Percentiles rank a stretch among this genome's conserved stretches.
phyloP scores from a whole-genome alignment of 768 basidiomycete species.

The Pulveroboletus sp. region DNA sequence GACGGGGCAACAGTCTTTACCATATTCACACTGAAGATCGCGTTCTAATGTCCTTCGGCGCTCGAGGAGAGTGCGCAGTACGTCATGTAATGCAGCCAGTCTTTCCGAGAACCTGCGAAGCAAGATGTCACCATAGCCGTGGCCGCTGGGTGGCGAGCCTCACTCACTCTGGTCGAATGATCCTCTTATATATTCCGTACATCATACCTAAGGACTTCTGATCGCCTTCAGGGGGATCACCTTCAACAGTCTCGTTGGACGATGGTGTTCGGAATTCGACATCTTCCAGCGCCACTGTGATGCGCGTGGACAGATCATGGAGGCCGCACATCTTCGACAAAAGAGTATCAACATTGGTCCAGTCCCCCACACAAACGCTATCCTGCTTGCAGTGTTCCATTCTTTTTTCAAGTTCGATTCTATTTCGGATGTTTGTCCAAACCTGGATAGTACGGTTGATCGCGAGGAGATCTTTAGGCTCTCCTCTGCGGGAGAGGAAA shows the following conservation, averaged over 20 bases:
- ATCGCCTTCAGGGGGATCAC: slow-evolving; percentile 11
- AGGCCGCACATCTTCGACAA: slow-evolving; percentile 51
- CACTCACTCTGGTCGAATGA: slow-evolving; percentile 62
- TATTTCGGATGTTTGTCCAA: slow-evolving; percentile 51
- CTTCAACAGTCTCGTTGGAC: slow-evolving; percentile 23
- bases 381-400: slow-evolving; percentile 40
- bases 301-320: slow-evolving; percentile 48
- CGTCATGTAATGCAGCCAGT: slow-evolving; percentile 45
- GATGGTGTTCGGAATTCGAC: slow-evolving; percentile 18
- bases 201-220: slow-evolving; percentile 19
- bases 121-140: neutral
- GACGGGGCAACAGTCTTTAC: slow-evolving; percentile 32
- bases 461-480: slow-evolving; percentile 57
- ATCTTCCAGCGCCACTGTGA: slow-evolving; percentile 44
- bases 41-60: slow-evolving; percentile 50
- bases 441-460: slow-evolving; percentile 57
- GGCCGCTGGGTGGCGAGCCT: neutral
- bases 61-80: slow-evolving; percentile 40
- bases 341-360: slow-evolving; percentile 53
- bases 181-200: slow-evolving; percentile 41
- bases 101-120: slow-evolving; percentile 54
- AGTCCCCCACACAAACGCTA: slow-evolving; percentile 33
- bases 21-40: slow-evolving; percentile 47
- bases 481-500: slow-evolving; percentile 66
- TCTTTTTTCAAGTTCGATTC: slow-evolving; percentile 51